These are phyloP conservation scores for Didymella segeticola DNA, from an alignment of 2,329 filamentous ascomycete species.

Conservation along the genomic window DNA sequence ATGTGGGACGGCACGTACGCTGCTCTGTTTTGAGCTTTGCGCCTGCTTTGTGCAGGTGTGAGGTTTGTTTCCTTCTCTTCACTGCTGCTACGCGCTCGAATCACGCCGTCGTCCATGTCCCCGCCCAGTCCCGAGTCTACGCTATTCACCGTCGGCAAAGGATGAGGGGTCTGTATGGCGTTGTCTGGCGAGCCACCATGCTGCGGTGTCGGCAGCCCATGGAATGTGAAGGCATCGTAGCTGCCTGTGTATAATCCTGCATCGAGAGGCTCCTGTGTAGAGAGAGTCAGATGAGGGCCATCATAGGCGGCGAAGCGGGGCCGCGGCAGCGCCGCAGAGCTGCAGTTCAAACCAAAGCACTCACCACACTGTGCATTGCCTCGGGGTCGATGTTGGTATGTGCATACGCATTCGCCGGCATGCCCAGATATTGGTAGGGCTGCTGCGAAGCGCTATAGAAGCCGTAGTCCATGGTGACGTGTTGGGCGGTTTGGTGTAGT, in stretches of 20 bases:
- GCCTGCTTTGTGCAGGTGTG: conserved; percentile 59
- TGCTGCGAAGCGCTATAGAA: conserved; percentile 58
- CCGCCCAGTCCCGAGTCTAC: conserved; percentile 53
- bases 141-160: conserved; percentile 45
- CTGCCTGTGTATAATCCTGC: conserved; percentile 39
- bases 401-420: conserved; percentile 49
- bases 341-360: conserved; percentile 22
- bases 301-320: conserved; percentile 18
- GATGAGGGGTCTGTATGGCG: conserved; percentile 29
- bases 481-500: not conserved
- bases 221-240: conserved; percentile 41
- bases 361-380: conserved; percentile 43
- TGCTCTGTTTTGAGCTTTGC: conserved; percentile 75
- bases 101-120: conserved; percentile 47
- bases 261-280: conserved; percentile 53
- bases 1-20: conserved; percentile 61
- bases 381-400: conserved; percentile 48
- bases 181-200: conserved; percentile 44
- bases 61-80: conserved; percentile 54
- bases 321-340: not conserved
- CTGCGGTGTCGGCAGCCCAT: conserved; percentile 35
- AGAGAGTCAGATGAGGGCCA: conserved; percentile 30
- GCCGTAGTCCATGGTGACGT: conserved; percentile 61
- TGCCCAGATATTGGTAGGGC: conserved; percentile 57
- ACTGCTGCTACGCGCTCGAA: conserved; percentile 52